These are phyloP conservation scores for Coemansia sp. DNA, from an alignment of 192 early-diverging fungal genomes.

Conservation along the genomic window DNA sequence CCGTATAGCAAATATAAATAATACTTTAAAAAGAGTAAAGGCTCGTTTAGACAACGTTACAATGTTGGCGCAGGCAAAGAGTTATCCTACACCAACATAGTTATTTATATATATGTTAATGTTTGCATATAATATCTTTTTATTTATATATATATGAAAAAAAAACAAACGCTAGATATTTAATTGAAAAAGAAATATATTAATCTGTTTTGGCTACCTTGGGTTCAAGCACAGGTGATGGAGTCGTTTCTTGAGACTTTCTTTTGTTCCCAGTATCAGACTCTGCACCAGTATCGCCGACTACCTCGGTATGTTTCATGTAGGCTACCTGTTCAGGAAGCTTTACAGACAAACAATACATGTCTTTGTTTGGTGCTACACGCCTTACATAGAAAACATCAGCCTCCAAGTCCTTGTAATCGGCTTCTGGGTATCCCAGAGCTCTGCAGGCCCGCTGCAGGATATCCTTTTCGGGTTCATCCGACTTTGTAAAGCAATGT, in stretches of 20 bases:
- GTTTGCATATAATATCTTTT: too few relatives aligned
- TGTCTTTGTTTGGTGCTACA: slow-evolving; percentile 98
- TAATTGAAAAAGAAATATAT: too few relatives aligned
- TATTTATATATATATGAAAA: neutral
- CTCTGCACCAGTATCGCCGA: too few relatives aligned
- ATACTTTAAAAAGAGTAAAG: slow-evolving; percentile 34
- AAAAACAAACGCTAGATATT: neutral
- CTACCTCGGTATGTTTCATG: neutral
- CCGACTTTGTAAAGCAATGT: slow-evolving; percentile 90
- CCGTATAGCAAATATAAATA: slow-evolving; percentile 27
- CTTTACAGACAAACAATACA: slow-evolving; percentile 90
- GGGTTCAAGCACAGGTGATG: slow-evolving; percentile 1
- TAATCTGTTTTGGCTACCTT: neutral
- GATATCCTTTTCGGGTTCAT: slow-evolving; percentile 63
- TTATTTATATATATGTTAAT: too few relatives aligned
- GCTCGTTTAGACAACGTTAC: slow-evolving; percentile 36
- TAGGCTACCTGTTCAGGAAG: slow-evolving; percentile 78
- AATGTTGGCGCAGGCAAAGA: slow-evolving; percentile 48
- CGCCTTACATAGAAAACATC: slow-evolving; percentile 80
- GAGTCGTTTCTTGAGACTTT: slow-evolving; percentile 9
- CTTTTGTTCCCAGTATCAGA: slow-evolving; percentile 5
- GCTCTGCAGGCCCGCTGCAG: slow-evolving; percentile 39
- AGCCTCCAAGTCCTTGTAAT: slow-evolving; percentile 28
- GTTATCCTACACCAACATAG: too few relatives aligned
- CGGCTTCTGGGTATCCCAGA: slow-evolving; percentile 52